Percentiles rank a stretch among this genome's conserved stretches.
These are phyloP conservation scores for Neofusicoccum sp. DNA, from an alignment of 2,329 filamentous ascomycete genomes.

Conservation along the genomic window DNA sequence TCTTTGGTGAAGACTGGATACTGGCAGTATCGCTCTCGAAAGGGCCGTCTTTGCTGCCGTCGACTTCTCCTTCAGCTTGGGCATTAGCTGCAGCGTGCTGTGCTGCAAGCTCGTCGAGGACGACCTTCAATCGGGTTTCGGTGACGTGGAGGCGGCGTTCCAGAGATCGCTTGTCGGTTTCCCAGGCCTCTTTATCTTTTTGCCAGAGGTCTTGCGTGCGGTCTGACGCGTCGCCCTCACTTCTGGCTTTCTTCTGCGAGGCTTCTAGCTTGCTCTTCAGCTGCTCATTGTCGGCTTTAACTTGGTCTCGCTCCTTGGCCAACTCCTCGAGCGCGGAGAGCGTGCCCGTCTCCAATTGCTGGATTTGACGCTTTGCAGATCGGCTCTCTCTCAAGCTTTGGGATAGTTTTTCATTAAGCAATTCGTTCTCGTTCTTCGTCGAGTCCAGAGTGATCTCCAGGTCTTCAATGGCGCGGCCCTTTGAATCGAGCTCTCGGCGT, in stretches of 20 bases:
- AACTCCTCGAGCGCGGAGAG: slow-evolving; percentile 83
- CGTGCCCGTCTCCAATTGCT: slow-evolving; percentile 84
- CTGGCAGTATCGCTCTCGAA: slow-evolving; percentile 70
- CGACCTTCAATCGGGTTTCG: slow-evolving; percentile 78
- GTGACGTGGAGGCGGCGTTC: slow-evolving; percentile 89
- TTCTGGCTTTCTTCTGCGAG: slow-evolving; percentile 74
- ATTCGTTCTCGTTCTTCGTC: slow-evolving; percentile 73
- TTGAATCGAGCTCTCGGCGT: slow-evolving; percentile 87
- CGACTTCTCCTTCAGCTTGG: slow-evolving; percentile 65
- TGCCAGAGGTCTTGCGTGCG: slow-evolving; percentile 80
- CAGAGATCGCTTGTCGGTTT: slow-evolving; percentile 76
- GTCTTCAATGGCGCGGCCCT: slow-evolving; percentile 81
- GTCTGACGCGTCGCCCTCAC: slow-evolving; percentile 80
- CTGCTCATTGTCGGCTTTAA: slow-evolving; percentile 71
- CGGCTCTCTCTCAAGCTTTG: slow-evolving; percentile 74
- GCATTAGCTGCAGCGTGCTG: slow-evolving; percentile 57
- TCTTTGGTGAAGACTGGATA: slow-evolving; percentile 56
- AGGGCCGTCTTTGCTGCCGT: slow-evolving; percentile 58
- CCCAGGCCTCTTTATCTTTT: slow-evolving; percentile 82
- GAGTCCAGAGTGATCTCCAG: slow-evolving; percentile 76
- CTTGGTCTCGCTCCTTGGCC: slow-evolving; percentile 82
- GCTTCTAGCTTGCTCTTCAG: slow-evolving; percentile 75
- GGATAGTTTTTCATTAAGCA: slow-evolving; percentile 63
- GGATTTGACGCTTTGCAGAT: slow-evolving; percentile 80
- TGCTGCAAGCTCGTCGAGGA: slow-evolving; percentile 83